Conservation (phyloP, 2,329 filamentous ascomycete species). For the Neofusicoccum parvum region DNA sequence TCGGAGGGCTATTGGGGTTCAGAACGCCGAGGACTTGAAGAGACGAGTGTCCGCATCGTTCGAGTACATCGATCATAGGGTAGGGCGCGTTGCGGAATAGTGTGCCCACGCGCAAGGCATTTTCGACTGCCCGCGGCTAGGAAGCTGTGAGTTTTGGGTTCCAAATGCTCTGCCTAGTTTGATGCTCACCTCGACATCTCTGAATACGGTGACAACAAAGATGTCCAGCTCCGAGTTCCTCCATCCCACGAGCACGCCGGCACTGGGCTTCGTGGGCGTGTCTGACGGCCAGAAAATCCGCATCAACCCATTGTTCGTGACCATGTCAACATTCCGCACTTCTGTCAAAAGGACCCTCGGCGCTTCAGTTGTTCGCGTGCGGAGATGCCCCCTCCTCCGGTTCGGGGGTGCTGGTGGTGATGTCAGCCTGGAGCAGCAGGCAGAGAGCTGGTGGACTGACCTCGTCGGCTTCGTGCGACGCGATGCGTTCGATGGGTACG, state of each 20-base stretch:
- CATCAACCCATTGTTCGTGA: constrained; percentile 79
- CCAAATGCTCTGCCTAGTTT: constrained; percentile 13
- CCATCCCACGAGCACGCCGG: constrained; percentile 93
- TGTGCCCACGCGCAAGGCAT: constrained; percentile 79
- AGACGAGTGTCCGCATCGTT: constrained; percentile 77
- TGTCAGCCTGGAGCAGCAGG: constrained; percentile 23
- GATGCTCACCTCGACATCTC: constrained; percentile 79
- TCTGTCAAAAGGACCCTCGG: constrained; percentile 83
- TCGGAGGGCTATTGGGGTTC: constrained; percentile 60
- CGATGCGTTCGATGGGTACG: constrained; percentile 81
- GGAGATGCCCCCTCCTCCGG: constrained; percentile 78
- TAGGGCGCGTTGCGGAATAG: constrained; percentile 82
- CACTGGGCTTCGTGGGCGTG: constrained; percentile 69
- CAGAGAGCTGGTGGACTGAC: constrained; percentile 57
- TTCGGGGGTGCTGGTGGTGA: constrained; percentile 72
- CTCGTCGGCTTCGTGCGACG: constrained; percentile 75
- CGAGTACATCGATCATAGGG: constrained; percentile 76
- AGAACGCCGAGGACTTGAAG: constrained; percentile 85
- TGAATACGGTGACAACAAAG: constrained; percentile 84
- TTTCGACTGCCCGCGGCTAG: constrained; percentile 78
- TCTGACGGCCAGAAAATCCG: constrained; percentile 98
- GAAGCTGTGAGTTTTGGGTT: constrained; percentile 11
- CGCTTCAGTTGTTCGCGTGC: constrained; percentile 93
- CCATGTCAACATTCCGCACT: constrained; percentile 62
- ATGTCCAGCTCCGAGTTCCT: constrained; percentile 89